Conservation (phyloP, 1,284 basidiomycete species). For the Ceratobasidium sp. region DNA sequence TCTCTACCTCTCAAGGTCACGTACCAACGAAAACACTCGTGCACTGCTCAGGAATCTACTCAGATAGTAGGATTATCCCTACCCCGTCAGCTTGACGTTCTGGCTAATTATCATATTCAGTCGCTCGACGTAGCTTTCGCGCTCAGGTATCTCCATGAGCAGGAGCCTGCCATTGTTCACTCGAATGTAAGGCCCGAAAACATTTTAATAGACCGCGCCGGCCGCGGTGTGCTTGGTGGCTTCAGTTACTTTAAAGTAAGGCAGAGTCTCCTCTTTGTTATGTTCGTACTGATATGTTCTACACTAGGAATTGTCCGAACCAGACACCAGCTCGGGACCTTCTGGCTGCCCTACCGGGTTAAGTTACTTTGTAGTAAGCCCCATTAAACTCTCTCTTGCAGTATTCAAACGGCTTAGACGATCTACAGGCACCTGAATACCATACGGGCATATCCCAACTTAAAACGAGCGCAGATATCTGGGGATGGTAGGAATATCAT, state of each 20-base stretch:
- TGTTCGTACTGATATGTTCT: too few relatives aligned
- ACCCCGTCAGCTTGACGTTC: too few relatives aligned
- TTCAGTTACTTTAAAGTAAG: slow-evolving; percentile 1
- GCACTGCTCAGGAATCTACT: background rate
- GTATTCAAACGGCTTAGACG: background rate
- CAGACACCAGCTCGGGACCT: background rate
- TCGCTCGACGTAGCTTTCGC: background rate
- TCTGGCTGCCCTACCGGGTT: background rate
- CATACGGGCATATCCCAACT: background rate
- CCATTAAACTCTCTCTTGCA: too few relatives aligned
- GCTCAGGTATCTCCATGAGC: slow-evolving; percentile 4
- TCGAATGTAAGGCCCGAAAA: background rate
- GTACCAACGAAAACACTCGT: background rate
- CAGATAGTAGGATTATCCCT: background rate
- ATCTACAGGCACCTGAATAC: slow-evolving; percentile 13
- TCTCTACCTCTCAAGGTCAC: background rate
- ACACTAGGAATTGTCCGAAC: too few relatives aligned
- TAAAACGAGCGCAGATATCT: slow-evolving; percentile 21
- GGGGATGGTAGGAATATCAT: slow-evolving; percentile 13
- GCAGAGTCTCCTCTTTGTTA: background rate
- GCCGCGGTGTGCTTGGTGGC: background rate
- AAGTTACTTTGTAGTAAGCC: slow-evolving; percentile 1
- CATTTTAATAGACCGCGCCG: background rate
- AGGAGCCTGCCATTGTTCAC: background rate
- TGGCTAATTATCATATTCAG: background rate